Evolutionary conservation across 129 eudicot species (phyloP).

Genomic region (Daucus carota): DH1_v3.0 NC_030383.2:11805501-11806000

Average conservation of each 20-base stretch:
- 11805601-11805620: slow-evolving; percentile 52
- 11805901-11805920: neutral
- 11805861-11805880: neutral
- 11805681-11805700: slow-evolving; percentile 53
- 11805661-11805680: slow-evolving; percentile 65
- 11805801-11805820: slow-evolving; percentile 86
- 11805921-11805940: slow-evolving; percentile 52
- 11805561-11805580: neutral
- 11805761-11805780: slow-evolving; percentile 47
- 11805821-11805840: slow-evolving; percentile 65
- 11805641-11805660: slow-evolving; percentile 68
- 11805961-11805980: slow-evolving; percentile 65
- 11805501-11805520: slow-evolving; percentile 64
- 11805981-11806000: slow-evolving; percentile 28
- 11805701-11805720: neutral
- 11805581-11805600: neutral
- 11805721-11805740: neutral
- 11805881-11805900: neutral
- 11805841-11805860: neutral
- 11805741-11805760: neutral
- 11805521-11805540: slow-evolving; percentile 82
- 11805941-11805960: slow-evolving; percentile 82
- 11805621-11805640: slow-evolving; percentile 60
- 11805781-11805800: slow-evolving; percentile 74
- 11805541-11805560: neutral